Evolutionary conservation across 257 asterid genomes (phyloP), one percentile per base, ranked within the genome.

Genomic region (Fraxinus americana): DNA sequence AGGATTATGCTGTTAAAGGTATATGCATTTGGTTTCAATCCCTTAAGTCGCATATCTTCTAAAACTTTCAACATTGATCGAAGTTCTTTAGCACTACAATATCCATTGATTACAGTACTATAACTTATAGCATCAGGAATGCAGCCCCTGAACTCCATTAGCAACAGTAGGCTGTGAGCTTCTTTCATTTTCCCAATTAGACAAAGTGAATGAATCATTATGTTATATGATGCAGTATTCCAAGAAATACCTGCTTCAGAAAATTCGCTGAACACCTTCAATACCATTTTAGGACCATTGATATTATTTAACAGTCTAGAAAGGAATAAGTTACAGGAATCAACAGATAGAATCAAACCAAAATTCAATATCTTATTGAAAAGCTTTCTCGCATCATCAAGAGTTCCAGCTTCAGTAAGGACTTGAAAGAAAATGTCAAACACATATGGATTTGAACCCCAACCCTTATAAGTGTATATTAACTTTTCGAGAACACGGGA

Each of bases 371-470:
- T 82, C 89, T 90, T 95, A 82, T 88, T 85, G 75, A 91, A 87
- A 80, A 92, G 77, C 75, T 86, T 89, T 67, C 93, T 84, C n/a
- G 97, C 98, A 80, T 85, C 81, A 74, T 86, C 88, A 30, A 89
- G 85, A 82, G 41, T 76, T 38, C 94, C 93, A 73, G 59, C 83
- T 83, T 95, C 92, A 39, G 81, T 68, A 75, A 95, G 97, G 69
- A 83, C 91, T 75, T 87, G 96, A 87, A 93, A 90, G 79, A 90
- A 88, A 81, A 93, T 83, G 83, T 93, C 97, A 83, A 95, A 95
- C 6, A 92, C 96, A 75, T 74, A 75, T 35, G 97, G 98, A 80
- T 86, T 83, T 48, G 91, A 87, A 81, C 99, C 97, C 98, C 99
- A 95, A 73, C 87, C 93, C 85, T 91, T 95, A 74, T 88, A 91